phyloP scores from a whole-genome alignment of 73 alveolate genomes.

The Paramecium pentaurelia region DNA sequence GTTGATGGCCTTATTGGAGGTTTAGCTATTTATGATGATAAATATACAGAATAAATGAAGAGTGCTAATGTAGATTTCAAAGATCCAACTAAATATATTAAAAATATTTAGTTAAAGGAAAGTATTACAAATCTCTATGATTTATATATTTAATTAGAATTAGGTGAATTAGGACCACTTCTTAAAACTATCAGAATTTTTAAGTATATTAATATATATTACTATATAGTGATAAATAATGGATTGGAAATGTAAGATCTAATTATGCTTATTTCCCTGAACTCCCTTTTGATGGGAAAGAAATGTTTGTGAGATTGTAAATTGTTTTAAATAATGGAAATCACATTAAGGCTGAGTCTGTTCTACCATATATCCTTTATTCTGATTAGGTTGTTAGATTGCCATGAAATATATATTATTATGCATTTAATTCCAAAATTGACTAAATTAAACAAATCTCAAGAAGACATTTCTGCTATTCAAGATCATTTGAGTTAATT shows the following conservation, averaged over 20 bases:
- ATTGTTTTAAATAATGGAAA: conserved; percentile 13
- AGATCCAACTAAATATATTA: conserved; percentile 32
- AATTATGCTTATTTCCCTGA: conserved; percentile 38
- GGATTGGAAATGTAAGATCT: conserved; percentile 44
- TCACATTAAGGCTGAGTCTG: conserved; percentile 30
- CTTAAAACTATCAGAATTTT: conserved; percentile 21
- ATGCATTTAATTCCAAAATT: conserved; percentile 45
- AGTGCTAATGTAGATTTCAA: not conserved
- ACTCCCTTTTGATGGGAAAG: conserved; percentile 24
- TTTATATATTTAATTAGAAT: conserved; percentile 28
- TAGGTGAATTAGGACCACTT: not conserved
- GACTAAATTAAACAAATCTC: conserved; percentile 16
- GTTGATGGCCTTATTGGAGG: conserved; percentile 41
- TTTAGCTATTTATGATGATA: conserved; percentile 1
- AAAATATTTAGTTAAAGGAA: conserved; percentile 16
- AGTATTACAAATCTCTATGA: conserved; percentile 15
- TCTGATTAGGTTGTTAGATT: not conserved
- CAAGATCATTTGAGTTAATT: not conserved
- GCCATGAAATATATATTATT: not conserved
- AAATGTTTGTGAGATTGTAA: not conserved
- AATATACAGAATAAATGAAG: not conserved
- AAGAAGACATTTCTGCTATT: conserved; percentile 27
- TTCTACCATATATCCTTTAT: conserved; percentile 4
- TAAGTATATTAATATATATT: not conserved
- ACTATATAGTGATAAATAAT: not conserved